Conservation (phyloP, 208 protist species). For the Crithidia acanthocephali region DNA sequence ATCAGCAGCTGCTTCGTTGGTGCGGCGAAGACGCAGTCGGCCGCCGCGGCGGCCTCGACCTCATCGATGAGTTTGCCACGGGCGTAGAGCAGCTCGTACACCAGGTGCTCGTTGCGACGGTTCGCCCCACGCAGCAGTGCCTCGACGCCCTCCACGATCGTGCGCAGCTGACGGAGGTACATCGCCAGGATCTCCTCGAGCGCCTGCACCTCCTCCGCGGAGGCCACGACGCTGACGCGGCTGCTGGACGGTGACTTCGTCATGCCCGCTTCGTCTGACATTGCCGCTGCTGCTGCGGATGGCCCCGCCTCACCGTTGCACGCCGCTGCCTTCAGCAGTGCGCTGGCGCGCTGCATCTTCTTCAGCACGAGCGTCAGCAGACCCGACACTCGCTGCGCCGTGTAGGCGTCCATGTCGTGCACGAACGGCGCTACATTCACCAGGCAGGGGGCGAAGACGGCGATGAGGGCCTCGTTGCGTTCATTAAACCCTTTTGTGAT, state of each 20-base stretch:
- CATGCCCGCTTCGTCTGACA: neutral
- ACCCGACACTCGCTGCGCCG: constrained; percentile 58
- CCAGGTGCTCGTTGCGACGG: constrained; percentile 64
- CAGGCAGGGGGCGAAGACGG: constrained; percentile 68
- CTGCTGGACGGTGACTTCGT: neutral
- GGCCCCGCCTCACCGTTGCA: neutral
- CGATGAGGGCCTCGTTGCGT: constrained; percentile 64
- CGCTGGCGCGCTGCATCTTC: constrained; percentile 47
- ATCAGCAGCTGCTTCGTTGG: constrained; percentile 28
- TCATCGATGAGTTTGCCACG: constrained; percentile 41
- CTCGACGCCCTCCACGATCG: constrained; percentile 63
- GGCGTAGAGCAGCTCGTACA: constrained; percentile 84
- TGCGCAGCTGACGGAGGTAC: constrained; percentile 61
- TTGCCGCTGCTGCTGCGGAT: neutral
- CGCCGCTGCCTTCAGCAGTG: constrained; percentile 11
- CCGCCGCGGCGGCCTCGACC: constrained; percentile 15
- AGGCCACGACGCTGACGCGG: neutral
- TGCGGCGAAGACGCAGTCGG: neutral
- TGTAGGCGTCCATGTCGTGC: constrained; percentile 73
- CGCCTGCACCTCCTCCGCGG: constrained; percentile 19
- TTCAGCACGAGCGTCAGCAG: constrained; percentile 54
- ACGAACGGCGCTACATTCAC: constrained; percentile 70
- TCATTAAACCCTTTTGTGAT: constrained; percentile 68
- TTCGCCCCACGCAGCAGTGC: constrained; percentile 54
- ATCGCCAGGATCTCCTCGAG: constrained; percentile 44